A percentile compares a stretch with the other conserved stretches of the same genome.
These are phyloP conservation scores for Cercospora sesami DNA, from an alignment of 2,329 filamentous ascomycete genomes.

Conservation along the genomic window DNA sequence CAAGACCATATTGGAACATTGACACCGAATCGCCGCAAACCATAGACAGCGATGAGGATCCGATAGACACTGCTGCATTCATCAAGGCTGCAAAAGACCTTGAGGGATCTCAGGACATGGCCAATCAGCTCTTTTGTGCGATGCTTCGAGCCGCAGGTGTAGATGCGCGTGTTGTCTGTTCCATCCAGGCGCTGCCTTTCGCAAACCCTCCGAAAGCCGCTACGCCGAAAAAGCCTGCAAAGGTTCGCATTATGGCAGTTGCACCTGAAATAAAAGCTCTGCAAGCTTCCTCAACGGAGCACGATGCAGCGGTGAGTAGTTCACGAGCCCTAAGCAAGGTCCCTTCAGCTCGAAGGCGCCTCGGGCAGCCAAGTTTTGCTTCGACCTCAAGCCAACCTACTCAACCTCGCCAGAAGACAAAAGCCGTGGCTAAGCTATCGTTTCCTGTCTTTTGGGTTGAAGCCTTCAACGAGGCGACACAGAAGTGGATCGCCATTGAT, in stretches of 20 bases:
- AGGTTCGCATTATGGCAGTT: conserved; percentile 40
- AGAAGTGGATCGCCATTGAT: conserved; percentile 91
- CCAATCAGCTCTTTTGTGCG: conserved; percentile 87
- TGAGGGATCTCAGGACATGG: conserved; percentile 82
- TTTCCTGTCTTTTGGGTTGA: conserved; percentile 95
- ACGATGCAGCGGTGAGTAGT: conserved; percentile 28
- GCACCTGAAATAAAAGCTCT: conserved; percentile 23
- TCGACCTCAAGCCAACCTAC: conserved; percentile 3
- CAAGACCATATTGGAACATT: conserved; percentile 68
- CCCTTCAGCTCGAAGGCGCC: conserved; percentile 35
- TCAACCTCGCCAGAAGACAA: conserved; percentile 38
- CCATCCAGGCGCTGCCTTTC: conserved; percentile 79
- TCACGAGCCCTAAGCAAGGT: conserved; percentile 31
- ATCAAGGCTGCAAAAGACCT: conserved; percentile 65
- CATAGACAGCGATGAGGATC: conserved; percentile 17
- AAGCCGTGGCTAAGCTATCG: conserved; percentile 64
- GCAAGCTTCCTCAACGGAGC: conserved; percentile 25
- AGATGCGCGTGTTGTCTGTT: conserved; percentile 81
- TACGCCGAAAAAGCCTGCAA: conserved; percentile 45
- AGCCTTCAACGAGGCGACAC: conserved; percentile 77
- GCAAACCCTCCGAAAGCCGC: conserved; percentile 50
- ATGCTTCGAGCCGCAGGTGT: conserved; percentile 80
- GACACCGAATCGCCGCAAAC: conserved; percentile 52
- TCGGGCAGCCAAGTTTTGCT: conserved; percentile 37
- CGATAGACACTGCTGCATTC: conserved; percentile 62